Conservation (phyloP, 1,284 basidiomycete species). For the Coriolopsis trogii region DNA sequence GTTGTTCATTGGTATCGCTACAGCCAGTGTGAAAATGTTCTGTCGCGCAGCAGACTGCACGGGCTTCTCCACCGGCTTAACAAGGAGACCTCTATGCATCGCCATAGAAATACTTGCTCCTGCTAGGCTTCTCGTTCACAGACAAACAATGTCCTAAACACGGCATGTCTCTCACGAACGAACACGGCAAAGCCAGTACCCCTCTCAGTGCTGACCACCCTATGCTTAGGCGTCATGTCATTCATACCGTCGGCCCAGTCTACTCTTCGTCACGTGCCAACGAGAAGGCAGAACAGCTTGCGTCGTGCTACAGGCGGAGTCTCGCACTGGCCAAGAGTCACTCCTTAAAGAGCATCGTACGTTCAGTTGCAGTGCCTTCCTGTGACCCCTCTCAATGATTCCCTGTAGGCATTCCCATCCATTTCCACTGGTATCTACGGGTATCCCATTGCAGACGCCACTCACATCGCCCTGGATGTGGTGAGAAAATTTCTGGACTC, state of each 20-base stretch:
- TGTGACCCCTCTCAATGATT: background rate
- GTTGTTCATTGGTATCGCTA: too few relatives aligned
- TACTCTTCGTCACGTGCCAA: slow-evolving; percentile 53
- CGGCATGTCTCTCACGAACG: too few relatives aligned
- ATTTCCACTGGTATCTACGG: slow-evolving; percentile 83
- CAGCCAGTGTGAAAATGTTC: too few relatives aligned
- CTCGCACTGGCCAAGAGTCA: slow-evolving; percentile 66
- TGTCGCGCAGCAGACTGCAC: too few relatives aligned
- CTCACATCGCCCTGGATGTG: slow-evolving; percentile 66
- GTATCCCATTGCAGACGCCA: slow-evolving; percentile 76
- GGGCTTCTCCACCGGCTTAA: too few relatives aligned
- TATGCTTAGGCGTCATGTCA: slow-evolving; percentile 62
- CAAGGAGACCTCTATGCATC: too few relatives aligned
- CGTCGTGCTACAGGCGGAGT: slow-evolving; percentile 74
- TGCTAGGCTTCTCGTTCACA: too few relatives aligned
- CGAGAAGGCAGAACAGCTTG: slow-evolving; percentile 56
- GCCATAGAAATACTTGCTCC: too few relatives aligned
- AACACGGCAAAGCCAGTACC: too few relatives aligned
- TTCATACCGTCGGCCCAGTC: slow-evolving; percentile 91
- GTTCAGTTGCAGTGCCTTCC: slow-evolving; percentile 19
- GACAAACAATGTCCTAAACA: too few relatives aligned
- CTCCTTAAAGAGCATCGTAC: slow-evolving; percentile 66
- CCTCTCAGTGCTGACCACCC: background rate
- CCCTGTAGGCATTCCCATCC: slow-evolving; percentile 72
- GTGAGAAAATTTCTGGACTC: slow-evolving; percentile 63